These are phyloP conservation scores for Yamadazyma dushanensis DNA, from an alignment of 1,139 yeast genomes.

Conservation along the genomic window DNA sequence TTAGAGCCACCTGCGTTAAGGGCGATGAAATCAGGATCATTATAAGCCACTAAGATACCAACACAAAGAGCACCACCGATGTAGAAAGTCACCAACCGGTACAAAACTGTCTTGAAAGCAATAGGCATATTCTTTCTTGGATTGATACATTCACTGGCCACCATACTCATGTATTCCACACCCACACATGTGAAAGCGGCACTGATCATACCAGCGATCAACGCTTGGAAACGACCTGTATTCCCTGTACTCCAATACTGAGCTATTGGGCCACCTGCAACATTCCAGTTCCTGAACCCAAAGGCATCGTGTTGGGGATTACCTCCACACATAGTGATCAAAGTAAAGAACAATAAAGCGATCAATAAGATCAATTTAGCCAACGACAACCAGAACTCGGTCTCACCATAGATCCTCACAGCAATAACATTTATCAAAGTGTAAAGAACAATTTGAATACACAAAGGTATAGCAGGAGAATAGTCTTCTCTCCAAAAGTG, in stretches of 20 bases:
- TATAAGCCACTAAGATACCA: constrained; percentile 38
- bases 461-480: constrained; percentile 61
- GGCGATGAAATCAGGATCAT: constrained; percentile 31
- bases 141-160: constrained; percentile 74
- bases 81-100: constrained; percentile 67
- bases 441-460: constrained; percentile 61
- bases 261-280: constrained; percentile 48
- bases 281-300: constrained; percentile 66
- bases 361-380: constrained; percentile 68
- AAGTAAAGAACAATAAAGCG: constrained; percentile 69
- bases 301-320: constrained; percentile 64
- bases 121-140: constrained; percentile 73
- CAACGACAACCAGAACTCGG: constrained; percentile 76
- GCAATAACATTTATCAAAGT: constrained; percentile 65
- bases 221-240: constrained; percentile 71
- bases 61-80: constrained; percentile 49
- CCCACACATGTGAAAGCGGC: constrained; percentile 76
- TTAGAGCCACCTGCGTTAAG: constrained; percentile 20
- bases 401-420: constrained; percentile 71
- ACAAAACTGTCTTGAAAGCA: constrained; percentile 75
- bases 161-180: constrained; percentile 79
- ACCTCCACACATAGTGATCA: constrained; percentile 84
- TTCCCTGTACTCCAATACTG: constrained; percentile 54
- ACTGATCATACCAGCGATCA: constrained; percentile 56
- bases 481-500: constrained; percentile 78